Conservation (phyloP, 73 alveolate genomes). For the Stentor roeselii region DNA sequence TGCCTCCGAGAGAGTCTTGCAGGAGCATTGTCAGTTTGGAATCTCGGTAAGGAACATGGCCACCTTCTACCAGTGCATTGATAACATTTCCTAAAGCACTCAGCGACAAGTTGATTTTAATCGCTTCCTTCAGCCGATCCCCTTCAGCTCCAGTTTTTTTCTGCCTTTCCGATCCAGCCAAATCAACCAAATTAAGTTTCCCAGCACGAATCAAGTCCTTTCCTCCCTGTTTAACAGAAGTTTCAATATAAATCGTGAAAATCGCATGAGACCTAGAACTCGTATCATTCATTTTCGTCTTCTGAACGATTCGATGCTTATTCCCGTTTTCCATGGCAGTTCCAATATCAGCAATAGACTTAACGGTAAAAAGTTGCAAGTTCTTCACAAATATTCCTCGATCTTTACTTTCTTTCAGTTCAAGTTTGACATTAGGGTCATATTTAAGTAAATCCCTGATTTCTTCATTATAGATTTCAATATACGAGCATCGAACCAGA, state of each 20-base stretch:
- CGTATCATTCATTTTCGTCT: conserved; percentile 89
- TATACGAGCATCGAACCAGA: conserved; percentile 91
- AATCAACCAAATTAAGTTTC: conserved; percentile 89
- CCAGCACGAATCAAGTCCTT: conserved; percentile 78
- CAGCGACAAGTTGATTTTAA: conserved; percentile 80
- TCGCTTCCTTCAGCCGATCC: conserved; percentile 85
- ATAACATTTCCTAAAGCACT: conserved; percentile 90
- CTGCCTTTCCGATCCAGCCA: conserved; percentile 94
- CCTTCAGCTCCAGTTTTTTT: conserved; percentile 91
- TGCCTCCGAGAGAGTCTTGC: conserved; percentile 85
- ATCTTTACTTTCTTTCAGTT: conserved; percentile 82
- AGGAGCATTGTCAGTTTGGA: conserved; percentile 77
- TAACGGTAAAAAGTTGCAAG: conserved; percentile 74
- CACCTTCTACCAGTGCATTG: conserved; percentile 75
- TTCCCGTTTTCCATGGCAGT: conserved; percentile 28
- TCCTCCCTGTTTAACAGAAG: conserved; percentile 61
- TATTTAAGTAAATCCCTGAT: conserved; percentile 85
- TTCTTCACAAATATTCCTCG: conserved; percentile 80
- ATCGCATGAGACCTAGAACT: conserved; percentile 89
- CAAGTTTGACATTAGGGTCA: conserved; percentile 59
- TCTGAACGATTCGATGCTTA: conserved; percentile 55
- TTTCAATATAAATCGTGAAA: conserved; percentile 87
- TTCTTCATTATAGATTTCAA: conserved; percentile 96
- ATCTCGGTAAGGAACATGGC: conserved; percentile 78
- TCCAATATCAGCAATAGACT: conserved; percentile 39